Conservation (phyloP, 495 filamentous ascomycete species). For the Penicillium dipodomyicola region DNA sequence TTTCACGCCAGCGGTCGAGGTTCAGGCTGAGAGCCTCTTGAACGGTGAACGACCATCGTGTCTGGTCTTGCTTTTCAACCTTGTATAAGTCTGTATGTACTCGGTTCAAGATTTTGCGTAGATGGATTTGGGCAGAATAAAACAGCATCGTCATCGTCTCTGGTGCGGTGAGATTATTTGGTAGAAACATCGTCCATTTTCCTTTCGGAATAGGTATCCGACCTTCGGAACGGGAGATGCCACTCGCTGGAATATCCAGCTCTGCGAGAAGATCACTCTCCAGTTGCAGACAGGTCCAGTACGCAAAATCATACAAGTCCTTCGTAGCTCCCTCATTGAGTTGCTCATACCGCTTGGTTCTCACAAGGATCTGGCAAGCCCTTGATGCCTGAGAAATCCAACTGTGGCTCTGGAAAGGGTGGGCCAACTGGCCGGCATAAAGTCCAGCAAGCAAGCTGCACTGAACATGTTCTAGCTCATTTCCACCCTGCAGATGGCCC, state of each 20-base stretch:
- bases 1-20: constrained; percentile 48
- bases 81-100: constrained; percentile 80
- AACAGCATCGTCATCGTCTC: constrained; percentile 62
- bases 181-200: constrained; percentile 32
- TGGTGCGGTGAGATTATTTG: constrained; percentile 34
- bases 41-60: constrained; percentile 33
- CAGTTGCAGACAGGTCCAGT: constrained; percentile 91
- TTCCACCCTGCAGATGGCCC: constrained; percentile 72
- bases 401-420: constrained; percentile 84
- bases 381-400: constrained; percentile 81
- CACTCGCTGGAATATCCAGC: constrained; percentile 75
- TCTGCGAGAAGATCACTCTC: constrained; percentile 97
- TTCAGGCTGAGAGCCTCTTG: constrained; percentile 45
- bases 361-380: constrained; percentile 72
- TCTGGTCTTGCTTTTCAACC: constrained; percentile 43
- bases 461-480: constrained; percentile 77
- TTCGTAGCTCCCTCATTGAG: constrained; percentile 26
- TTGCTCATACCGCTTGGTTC: constrained; percentile 50
- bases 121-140: constrained; percentile 81
- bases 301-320: constrained; percentile 71
- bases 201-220: constrained; percentile 62
- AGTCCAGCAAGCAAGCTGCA: constrained; percentile 83
- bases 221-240: constrained; percentile 68
- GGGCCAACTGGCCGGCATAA: constrained; percentile 82
- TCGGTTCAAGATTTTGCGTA: constrained; percentile 80